Evolutionary conservation across 2,329 filamentous ascomycete genomes (phyloP).

Genomic region (Zasmidium angulare): DNA sequence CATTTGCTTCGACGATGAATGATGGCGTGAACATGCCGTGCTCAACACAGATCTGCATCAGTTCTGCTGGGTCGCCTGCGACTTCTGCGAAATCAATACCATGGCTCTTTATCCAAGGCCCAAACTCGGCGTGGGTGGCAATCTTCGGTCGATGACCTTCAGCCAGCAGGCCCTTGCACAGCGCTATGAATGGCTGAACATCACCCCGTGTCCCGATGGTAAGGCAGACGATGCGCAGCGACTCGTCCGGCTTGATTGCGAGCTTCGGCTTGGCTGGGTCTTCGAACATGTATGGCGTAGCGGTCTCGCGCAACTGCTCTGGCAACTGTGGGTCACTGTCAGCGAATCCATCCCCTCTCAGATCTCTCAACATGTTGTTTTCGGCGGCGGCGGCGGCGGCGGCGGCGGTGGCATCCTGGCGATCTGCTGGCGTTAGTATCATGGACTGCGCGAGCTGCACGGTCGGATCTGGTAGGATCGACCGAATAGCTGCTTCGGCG

Average conservation of each 20-base stretch:
- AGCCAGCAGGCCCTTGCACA: constrained; percentile 84
- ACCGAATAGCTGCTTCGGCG: constrained; percentile 68
- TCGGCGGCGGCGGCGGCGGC: constrained; percentile 77
- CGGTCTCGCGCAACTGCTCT: constrained; percentile 19
- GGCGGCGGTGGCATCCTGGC: constrained; percentile 70
- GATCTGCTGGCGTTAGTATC: constrained; percentile 65
- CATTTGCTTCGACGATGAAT: constrained; percentile 83
- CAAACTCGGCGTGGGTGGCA: constrained; percentile 89
- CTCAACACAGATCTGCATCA: constrained; percentile 95
- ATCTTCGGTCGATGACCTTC: constrained; percentile 87
- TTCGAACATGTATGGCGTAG: constrained; percentile 68
- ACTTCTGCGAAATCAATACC: constrained; percentile 90
- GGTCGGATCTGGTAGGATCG: too few species aligned
- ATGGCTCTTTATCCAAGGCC: constrained; percentile 83
- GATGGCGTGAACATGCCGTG: constrained; percentile 95
- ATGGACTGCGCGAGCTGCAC: constrained; percentile 58
- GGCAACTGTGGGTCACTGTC: constrained; percentile 40
- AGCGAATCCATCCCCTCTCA: constrained; percentile 53
- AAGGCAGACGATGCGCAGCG: constrained; percentile 83
- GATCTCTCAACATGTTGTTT: constrained; percentile 73
- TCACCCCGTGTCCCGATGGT: constrained; percentile 96
- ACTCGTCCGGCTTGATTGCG: constrained; percentile 80
- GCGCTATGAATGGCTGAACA: constrained; percentile 94
- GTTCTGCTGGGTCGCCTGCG: constrained; percentile 85
- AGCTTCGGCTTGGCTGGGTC: constrained; percentile 84